These are phyloP conservation scores for Coemansia linderi DNA, from an alignment of 371 early-diverging fungal species.

Conservation along the genomic window DNA sequence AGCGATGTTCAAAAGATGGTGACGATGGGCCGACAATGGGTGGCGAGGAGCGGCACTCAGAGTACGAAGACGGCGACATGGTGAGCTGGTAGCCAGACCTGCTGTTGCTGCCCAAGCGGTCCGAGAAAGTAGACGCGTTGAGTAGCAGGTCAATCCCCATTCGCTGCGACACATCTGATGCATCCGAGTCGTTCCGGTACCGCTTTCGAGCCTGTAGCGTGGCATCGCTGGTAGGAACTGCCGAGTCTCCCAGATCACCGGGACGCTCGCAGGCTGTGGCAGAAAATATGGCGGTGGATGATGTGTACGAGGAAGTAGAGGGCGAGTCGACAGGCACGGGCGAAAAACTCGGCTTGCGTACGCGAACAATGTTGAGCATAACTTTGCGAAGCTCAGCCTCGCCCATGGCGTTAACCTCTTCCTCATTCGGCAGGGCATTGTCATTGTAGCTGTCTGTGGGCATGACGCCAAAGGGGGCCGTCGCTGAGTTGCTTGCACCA, in stretches of 20 bases:
- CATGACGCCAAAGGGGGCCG: not conserved
- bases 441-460: constrained; percentile 8
- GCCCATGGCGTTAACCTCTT: constrained; percentile 41
- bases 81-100: constrained; percentile 13
- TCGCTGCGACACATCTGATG: constrained; percentile 24
- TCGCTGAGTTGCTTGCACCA: constrained; percentile 2
- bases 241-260: not conserved
- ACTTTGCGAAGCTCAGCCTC: constrained; percentile 46
- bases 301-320: constrained; percentile 4
- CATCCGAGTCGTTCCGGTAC: constrained; percentile 19
- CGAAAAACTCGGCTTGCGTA: constrained; percentile 14
- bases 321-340: not conserved
- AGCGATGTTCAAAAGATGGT: not conserved
- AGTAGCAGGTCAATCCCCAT: constrained; percentile 46
- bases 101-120: constrained; percentile 14
- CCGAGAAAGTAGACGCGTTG: constrained; percentile 43
- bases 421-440: constrained; percentile 34
- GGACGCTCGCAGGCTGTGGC: constrained; percentile 13
- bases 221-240: not conserved
- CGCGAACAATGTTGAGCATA: constrained; percentile 30
- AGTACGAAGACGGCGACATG: constrained; percentile 14
- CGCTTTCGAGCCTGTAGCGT: constrained; percentile 15
- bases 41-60: not conserved
- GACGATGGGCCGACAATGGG: not conserved
- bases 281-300: constrained; percentile 17